phyloP scores from a whole-genome alignment of 1,284 basidiomycete genomes.

The Inonotus hispidus region DNA sequence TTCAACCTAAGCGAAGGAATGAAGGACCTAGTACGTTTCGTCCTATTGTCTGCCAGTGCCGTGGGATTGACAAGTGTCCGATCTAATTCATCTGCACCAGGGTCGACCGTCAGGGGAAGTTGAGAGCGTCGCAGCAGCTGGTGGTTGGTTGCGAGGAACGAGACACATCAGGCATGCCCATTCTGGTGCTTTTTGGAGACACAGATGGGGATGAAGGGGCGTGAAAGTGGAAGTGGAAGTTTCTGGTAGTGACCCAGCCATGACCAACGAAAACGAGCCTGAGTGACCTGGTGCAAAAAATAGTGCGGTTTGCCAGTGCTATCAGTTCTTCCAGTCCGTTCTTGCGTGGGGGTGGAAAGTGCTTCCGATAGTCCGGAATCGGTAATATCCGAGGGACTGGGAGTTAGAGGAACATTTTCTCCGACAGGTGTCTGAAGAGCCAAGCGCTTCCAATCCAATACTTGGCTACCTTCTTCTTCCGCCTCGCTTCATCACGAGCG shows the following conservation, averaged over 20 bases:
- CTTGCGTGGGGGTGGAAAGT: conserved; percentile 1
- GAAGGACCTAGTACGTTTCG: background rate
- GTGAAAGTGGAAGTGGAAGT: background rate
- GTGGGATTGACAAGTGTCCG: background rate
- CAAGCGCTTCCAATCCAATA: conserved; percentile 13
- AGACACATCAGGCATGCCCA: background rate
- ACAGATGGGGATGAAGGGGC: no score
- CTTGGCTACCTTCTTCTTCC: conserved; percentile 8
- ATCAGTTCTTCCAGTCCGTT: conserved; percentile 4
- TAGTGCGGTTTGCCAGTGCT: background rate
- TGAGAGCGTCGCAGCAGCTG: background rate
- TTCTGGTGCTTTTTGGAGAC: no score
- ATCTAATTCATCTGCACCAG: background rate
- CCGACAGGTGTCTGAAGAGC: background rate
- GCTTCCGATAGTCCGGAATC: conserved; percentile 8
- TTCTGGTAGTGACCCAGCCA: background rate
- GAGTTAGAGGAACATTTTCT: conserved; percentile 2
- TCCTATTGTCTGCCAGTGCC: no score
- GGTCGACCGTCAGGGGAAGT: background rate
- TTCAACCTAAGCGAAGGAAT: background rate
- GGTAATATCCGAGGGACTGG: conserved; percentile 18
- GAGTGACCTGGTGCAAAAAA: background rate
- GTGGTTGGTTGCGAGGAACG: background rate
- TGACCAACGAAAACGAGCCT: background rate
- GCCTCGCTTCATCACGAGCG: conserved; percentile 11